Conservation (phyloP, 768 basidiomycete genomes). For the Boletus tomentosulus region DNA sequence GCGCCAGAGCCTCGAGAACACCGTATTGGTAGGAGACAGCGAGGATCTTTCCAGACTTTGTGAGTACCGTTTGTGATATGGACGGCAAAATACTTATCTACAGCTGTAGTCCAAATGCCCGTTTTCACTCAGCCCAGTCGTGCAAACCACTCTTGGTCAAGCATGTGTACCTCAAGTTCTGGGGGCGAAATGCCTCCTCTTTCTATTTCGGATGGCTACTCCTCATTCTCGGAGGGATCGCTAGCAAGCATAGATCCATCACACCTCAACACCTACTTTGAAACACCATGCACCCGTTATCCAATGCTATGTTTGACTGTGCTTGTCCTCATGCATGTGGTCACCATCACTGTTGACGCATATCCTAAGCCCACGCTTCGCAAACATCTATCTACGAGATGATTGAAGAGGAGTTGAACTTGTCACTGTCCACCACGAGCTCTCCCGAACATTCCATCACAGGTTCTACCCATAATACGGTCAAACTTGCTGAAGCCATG, state of each 20-base stretch:
- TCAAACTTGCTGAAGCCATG: conserved; percentile 3
- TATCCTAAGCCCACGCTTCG: conserved; percentile 59
- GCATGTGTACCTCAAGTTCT: conserved; percentile 64
- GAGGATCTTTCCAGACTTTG: conserved; percentile 52
- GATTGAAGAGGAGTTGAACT: conserved; percentile 65
- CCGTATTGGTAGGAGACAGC: conserved; percentile 58
- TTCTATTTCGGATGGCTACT: conserved; percentile 64
- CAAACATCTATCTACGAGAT: conserved; percentile 74
- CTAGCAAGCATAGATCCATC: conserved; percentile 74
- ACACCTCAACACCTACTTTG: conserved; percentile 54
- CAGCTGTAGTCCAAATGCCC: conserved; percentile 40
- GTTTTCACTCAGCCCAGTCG: conserved; percentile 60
- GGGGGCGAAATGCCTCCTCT: conserved; percentile 70
- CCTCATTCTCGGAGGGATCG: conserved; percentile 62
- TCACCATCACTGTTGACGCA: conserved; percentile 66
- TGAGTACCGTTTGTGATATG: conserved; percentile 31
- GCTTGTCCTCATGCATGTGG: conserved; percentile 46
- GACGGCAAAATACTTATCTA: conserved; percentile 1
- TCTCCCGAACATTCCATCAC: conserved; percentile 16
- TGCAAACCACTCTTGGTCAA: conserved; percentile 55
- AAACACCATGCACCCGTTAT: conserved; percentile 49
- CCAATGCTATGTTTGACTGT: conserved; percentile 39
- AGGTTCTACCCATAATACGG: conserved; percentile 21
- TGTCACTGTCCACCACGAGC: conserved; percentile 23
- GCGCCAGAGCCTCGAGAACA: conserved; percentile 65